These are phyloP conservation scores for Gastrolobium villosum DNA, from an alignment of 306 rosid genomes.

Conservation along the genomic window DNA sequence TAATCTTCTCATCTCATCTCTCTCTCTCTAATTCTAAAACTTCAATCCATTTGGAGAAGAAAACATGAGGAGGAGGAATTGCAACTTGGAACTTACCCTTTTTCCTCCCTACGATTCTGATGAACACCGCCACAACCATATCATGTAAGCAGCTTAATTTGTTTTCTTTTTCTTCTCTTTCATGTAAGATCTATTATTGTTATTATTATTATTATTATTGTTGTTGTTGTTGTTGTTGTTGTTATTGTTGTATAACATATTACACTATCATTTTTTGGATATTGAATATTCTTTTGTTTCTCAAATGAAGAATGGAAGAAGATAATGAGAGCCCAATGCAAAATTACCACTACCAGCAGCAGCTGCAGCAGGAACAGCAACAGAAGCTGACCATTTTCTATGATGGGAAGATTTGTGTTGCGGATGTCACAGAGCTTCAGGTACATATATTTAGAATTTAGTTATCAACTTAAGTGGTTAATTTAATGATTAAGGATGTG, in stretches of 20 bases:
- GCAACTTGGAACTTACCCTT: constrained; percentile 77
- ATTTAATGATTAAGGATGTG: no score
- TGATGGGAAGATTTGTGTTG: constrained; percentile 71
- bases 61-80: constrained; percentile 66
- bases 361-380: constrained; percentile 15
- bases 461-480: not conserved
- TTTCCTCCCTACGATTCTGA: constrained; percentile 50
- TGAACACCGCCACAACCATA: constrained; percentile 12
- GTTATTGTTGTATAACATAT: no score
- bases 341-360: not conserved
- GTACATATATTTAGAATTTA: constrained; percentile 39
- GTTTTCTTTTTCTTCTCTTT: not conserved
- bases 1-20: not conserved
- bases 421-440: constrained; percentile 78
- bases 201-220: no score
- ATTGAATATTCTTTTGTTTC: not conserved
- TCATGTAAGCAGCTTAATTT: constrained; percentile 44
- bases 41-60: not conserved
- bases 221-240: no score
- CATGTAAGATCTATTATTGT: not conserved
- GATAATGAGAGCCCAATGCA: constrained; percentile 20
- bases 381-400: constrained; percentile 71
- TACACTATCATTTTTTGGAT: not conserved
- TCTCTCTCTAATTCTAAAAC: not conserved
- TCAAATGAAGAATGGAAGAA: constrained; percentile 46